Percentiles rank a stretch among this genome's conserved stretches.
These are phyloP conservation scores for Aspergillus luchuensis DNA, from an alignment of 2,329 filamentous ascomycete species.

Conservation along the genomic window DNA sequence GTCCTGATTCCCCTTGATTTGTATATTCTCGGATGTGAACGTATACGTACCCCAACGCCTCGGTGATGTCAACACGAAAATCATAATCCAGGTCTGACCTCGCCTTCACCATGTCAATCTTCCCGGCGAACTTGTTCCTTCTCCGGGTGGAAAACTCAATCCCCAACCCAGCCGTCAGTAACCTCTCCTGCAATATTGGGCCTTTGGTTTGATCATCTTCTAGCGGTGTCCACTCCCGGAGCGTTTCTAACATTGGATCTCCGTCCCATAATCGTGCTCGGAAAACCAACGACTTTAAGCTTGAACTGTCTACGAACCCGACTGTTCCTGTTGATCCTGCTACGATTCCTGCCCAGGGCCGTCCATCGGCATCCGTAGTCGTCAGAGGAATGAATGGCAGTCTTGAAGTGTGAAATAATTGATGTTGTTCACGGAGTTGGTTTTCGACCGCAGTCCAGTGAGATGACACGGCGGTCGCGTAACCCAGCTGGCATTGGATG, in stretches of 20 bases:
- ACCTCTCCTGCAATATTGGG: not conserved
- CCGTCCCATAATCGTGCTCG: not conserved
- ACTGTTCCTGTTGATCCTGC: not conserved
- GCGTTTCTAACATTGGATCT: not conserved
- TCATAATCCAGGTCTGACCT: not conserved
- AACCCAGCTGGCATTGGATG: not conserved
- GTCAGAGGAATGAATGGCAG: not conserved
- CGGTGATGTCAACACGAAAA: not conserved
- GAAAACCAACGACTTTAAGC: not conserved
- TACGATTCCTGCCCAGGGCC: conserved; percentile 5
- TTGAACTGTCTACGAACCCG: not conserved
- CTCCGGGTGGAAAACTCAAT: not conserved
- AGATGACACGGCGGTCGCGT: not conserved
- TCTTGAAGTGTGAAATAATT: conserved; percentile 8
- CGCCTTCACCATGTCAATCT: not conserved
- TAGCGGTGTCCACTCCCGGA: too few relatives aligned
- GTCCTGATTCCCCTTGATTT: too few relatives aligned
- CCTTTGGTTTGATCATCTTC: too few relatives aligned
- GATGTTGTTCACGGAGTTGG: conserved; percentile 7
- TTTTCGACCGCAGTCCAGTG: not conserved
- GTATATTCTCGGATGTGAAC: too few relatives aligned
- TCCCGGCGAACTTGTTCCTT: not conserved
- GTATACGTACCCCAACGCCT: not conserved
- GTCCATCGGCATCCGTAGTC: not conserved
- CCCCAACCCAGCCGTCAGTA: not conserved